Base-by-base conservation (phyloP, 306 rosid genomes). In the Glycine latifolia region DNA sequence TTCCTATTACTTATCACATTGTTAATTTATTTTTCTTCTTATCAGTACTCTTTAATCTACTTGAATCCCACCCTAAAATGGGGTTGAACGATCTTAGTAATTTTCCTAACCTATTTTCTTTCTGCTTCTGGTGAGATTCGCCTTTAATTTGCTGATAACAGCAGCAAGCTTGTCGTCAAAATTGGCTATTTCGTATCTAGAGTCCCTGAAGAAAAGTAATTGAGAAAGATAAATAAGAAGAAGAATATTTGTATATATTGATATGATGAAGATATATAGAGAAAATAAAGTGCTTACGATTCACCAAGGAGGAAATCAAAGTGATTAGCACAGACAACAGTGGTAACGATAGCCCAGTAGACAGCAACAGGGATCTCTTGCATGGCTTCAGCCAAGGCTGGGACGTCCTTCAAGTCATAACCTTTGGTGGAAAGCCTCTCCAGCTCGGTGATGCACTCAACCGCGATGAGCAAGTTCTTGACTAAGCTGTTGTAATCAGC, bases 361-460 rank as follows among this genome's bases (percentile, higher is more conserved):
- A 84, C 85, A 81, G 84, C 80, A 2, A 81, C 76, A 73, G 89
- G 89, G 69, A 84, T 72, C 56, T 87, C 86, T 46, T 68, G 83
- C 84, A 77, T 72, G 66, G 87, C 86, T 12, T 81, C 84, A 0
- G 65, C 43, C 79, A 87, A 73, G 2, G 79, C 79, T 0, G 89
- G 89, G 4, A 87, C 85, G 58, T 85, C 83, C 63, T 73, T 78
- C 8, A 49, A 6, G 13, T 87, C 84, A 67, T 71, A 77, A 2
- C 87, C 87, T 84, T 87, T 82, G 17, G 81, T 73, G 1, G 82
- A 81, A 31, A 90, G 85, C 66, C 75, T 85, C 76, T 87, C 87
- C 82, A 90, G 65, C 85, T 90, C 88, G 50, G 86, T 58, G 65
- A 94, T 80, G 79, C 90, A 82, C 68, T 83, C 88, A 26, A 91